Percentiles rank a stretch among this genome's conserved stretches.
These are phyloP conservation scores for Penicillium odoratum DNA, from an alignment of 495 filamentous ascomycete species.

Conservation along the genomic window DNA sequence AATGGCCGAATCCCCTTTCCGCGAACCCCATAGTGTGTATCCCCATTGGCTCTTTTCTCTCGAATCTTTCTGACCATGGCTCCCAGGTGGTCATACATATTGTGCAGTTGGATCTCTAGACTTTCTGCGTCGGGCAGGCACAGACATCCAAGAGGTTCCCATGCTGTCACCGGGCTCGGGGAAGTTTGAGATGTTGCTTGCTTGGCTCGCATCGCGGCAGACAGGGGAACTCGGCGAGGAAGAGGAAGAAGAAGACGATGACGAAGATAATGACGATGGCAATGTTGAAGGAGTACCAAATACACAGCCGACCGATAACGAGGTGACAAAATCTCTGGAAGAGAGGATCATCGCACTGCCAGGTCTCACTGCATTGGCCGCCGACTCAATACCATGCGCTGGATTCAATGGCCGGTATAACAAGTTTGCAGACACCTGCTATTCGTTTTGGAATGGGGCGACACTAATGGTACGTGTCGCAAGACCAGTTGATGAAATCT, in stretches of 20 bases:
- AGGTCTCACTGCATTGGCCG: conserved; percentile 31
- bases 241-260: conserved; percentile 42
- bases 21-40: conserved; percentile 83
- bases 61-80: conserved; percentile 19
- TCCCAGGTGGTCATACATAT: conserved; percentile 80
- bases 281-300: conserved; percentile 33
- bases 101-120: conserved; percentile 76
- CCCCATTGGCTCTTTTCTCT: conserved; percentile 5
- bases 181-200: conserved; percentile 47
- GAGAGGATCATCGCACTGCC: conserved; percentile 36
- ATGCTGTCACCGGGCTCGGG: conserved; percentile 35
- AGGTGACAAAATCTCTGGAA: conserved; percentile 21
- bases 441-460: conserved; percentile 84
- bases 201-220: conserved; percentile 74
- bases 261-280: conserved; percentile 50
- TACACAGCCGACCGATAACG: neutral
- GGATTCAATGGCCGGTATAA: conserved; percentile 89
- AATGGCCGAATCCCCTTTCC: conserved; percentile 73
- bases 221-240: conserved; percentile 53
- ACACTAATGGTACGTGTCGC: conserved; percentile 57
- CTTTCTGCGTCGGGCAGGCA: conserved; percentile 55
- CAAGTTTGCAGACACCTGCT: conserved; percentile 91
- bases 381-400: conserved; percentile 46
- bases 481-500: neutral
- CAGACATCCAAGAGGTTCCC: conserved; percentile 16